These are phyloP conservation scores for Microbotryum scabiosae DNA, from an alignment of 1,284 basidiomycete species.

Conservation along the genomic window DNA sequence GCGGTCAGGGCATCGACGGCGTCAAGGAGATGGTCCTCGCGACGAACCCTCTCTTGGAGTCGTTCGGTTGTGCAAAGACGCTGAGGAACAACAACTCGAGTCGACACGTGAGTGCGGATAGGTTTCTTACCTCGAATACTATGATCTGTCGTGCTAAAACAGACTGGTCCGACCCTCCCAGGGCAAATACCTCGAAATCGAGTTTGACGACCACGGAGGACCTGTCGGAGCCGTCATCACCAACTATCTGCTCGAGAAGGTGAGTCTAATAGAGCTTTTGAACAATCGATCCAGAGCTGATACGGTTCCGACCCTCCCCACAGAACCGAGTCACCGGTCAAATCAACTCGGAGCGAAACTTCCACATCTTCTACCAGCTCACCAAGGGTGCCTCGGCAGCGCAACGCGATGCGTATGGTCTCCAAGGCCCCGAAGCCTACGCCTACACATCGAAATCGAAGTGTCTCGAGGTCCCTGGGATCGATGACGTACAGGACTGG, in stretches of 20 bases:
- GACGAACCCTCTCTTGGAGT: slow-evolving; percentile 94
- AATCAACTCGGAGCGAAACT: slow-evolving; percentile 91
- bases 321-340: slow-evolving; percentile 89
- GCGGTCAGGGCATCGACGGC: slow-evolving; percentile 70
- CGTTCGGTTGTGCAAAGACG: slow-evolving; percentile 98
- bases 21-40: slow-evolving; percentile 99
- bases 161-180: slow-evolving; percentile 36
- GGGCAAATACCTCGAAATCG: slow-evolving; percentile 99
- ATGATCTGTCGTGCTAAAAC: neutral
- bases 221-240: slow-evolving; percentile 97
- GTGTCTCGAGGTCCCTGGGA: slow-evolving; percentile 83
- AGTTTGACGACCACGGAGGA: slow-evolving; percentile 89
- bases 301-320: neutral
- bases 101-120: slow-evolving; percentile 66
- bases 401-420: slow-evolving; percentile 85
- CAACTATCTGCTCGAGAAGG: slow-evolving; percentile 94
- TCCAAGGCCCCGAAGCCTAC: slow-evolving; percentile 96
- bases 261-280: slow-evolving; percentile 22
- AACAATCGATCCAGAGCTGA: slow-evolving; percentile 11
- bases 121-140: neutral
- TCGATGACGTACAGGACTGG: slow-evolving; percentile 84
- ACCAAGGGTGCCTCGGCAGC: slow-evolving; percentile 86
- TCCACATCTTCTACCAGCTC: slow-evolving; percentile 99
- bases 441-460: slow-evolving; percentile 85
- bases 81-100: slow-evolving; percentile 97